Conservation (phyloP, 1,284 basidiomycete genomes). For the Coniferiporia sulphurascens region DNA sequence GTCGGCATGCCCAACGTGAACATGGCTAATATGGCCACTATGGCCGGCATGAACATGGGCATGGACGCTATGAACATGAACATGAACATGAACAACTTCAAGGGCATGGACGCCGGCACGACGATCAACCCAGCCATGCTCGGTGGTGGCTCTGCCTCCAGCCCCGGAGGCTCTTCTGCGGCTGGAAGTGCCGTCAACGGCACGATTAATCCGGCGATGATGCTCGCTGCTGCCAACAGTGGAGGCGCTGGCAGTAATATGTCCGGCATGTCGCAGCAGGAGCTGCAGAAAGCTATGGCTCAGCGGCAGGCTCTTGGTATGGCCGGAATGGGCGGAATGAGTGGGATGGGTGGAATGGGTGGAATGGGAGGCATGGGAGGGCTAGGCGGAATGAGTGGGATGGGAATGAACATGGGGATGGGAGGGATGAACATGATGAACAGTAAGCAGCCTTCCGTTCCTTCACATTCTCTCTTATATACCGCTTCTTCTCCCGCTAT, state of each 20-base stretch:
- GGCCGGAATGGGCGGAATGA: slow-evolving; percentile 3
- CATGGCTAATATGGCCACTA: background rate
- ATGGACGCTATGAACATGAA: slow-evolving; percentile 1
- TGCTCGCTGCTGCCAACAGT: background rate
- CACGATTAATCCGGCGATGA: slow-evolving; percentile 4
- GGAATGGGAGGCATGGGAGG: slow-evolving; percentile 13
- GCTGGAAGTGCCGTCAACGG: background rate
- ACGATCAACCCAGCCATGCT: slow-evolving; percentile 18
- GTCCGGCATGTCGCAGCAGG: slow-evolving; percentile 15
- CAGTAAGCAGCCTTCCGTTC: slow-evolving; percentile 17
- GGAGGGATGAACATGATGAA: slow-evolving; percentile 3
- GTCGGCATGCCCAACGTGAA: slow-evolving; percentile 10
- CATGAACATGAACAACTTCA: slow-evolving; percentile 9
- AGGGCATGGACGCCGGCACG: background rate
- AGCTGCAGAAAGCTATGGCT: slow-evolving; percentile 17
- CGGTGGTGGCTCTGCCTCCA: slow-evolving; percentile 1
- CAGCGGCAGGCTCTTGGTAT: slow-evolving; percentile 17
- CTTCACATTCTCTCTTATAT: background rate
- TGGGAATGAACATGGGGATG: slow-evolving; percentile 16
- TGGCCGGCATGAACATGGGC: slow-evolving; percentile 1
- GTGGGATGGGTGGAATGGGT: slow-evolving; percentile 9
- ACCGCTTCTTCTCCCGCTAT: too few relatives aligned
- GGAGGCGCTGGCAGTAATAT: background rate
- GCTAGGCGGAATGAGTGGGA: slow-evolving; percentile 16
- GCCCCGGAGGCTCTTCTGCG: background rate